Percentiles rank a stretch among this genome's conserved stretches.
These are phyloP conservation scores for Litchi chinensis DNA, from an alignment of 345 rosid species.

Conservation along the genomic window DNA sequence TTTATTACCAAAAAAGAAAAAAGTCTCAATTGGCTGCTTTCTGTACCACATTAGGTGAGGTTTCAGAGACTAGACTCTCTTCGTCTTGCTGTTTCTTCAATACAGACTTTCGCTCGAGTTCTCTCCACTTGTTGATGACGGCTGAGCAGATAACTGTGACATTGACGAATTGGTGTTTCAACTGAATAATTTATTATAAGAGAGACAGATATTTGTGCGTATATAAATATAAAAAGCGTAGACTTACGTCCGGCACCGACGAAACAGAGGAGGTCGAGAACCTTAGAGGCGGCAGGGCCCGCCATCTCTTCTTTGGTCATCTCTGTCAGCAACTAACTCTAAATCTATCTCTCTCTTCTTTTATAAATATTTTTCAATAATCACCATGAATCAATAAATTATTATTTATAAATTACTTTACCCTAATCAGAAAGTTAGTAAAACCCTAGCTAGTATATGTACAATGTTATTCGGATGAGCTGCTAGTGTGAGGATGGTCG, in stretches of 20 bases:
- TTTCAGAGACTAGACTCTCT: slow-evolving; percentile 25
- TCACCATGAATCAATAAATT: no score
- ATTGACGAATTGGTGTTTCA: background rate
- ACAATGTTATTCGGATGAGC: background rate
- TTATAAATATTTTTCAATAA: no score
- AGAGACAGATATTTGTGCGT: background rate
- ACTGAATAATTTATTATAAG: background rate
- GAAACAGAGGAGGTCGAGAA: slow-evolving; percentile 54
- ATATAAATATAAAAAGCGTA: background rate
- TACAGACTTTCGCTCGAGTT: slow-evolving; percentile 54
- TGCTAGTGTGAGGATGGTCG: background rate
- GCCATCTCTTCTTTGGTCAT: slow-evolving; percentile 51
- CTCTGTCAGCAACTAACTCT: background rate
- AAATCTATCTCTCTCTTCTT: no score
- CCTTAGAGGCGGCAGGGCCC: slow-evolving; percentile 69
- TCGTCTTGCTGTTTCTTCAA: slow-evolving; percentile 38
- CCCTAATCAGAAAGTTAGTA: no score
- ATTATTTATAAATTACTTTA: no score
- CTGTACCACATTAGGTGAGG: slow-evolving; percentile 38
- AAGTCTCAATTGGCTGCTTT: slow-evolving; percentile 42
- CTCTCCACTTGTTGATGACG: slow-evolving; percentile 76
- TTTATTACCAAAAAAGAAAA: background rate
- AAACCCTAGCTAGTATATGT: no score
- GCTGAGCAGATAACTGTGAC: slow-evolving; percentile 52
- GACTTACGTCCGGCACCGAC: slow-evolving; percentile 79